These are phyloP conservation scores for Zymoseptoria tritici DNA, from an alignment of 2,329 filamentous ascomycete genomes.

Conservation along the genomic window DNA sequence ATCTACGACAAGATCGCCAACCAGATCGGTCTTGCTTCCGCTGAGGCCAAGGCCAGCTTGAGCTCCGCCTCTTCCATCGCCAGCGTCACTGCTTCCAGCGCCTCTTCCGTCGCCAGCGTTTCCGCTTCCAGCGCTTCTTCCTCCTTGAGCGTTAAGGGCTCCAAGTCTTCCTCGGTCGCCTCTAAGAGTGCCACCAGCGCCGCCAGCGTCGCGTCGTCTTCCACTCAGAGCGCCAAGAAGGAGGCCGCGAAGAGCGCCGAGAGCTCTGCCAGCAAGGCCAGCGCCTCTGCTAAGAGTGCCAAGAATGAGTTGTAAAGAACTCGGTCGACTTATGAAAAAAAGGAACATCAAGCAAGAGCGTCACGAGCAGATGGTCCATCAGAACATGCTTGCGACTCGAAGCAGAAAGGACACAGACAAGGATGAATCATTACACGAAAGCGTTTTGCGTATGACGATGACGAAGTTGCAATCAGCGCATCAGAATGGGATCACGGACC, in stretches of 20 bases:
- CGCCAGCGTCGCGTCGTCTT: conserved; percentile 18
- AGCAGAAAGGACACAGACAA: conserved; percentile 1
- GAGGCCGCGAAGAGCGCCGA: conserved; percentile 27
- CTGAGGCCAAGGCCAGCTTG: conserved; percentile 29
- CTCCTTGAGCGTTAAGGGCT: conserved; percentile 20
- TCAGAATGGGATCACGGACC: conserved; percentile 12
- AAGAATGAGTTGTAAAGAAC: conserved; percentile 40
- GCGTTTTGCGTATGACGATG: conserved; percentile 2
- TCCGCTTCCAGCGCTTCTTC: conserved; percentile 26
- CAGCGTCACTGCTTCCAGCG: conserved; percentile 19
- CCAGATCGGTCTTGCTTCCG: conserved; percentile 39
- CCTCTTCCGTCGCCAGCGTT: conserved; percentile 18
- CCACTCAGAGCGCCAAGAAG: conserved; percentile 26
- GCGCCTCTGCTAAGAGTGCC: conserved; percentile 24
- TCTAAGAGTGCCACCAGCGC: conserved; percentile 22
- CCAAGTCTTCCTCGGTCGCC: conserved; percentile 22
- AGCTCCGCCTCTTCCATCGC: conserved; percentile 32
- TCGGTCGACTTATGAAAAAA: not conserved
- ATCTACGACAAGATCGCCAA: conserved; percentile 39
- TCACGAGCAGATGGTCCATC: not conserved
- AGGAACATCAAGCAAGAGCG: not conserved
- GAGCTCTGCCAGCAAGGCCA: conserved; percentile 26
- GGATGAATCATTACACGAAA: conserved; percentile 6
- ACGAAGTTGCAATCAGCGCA: conserved; percentile 6
- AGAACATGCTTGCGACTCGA: not conserved